Base-by-base conservation (phyloP, 2,329 filamentous ascomycete genomes). In the Colletotrichum phormii region DNA sequence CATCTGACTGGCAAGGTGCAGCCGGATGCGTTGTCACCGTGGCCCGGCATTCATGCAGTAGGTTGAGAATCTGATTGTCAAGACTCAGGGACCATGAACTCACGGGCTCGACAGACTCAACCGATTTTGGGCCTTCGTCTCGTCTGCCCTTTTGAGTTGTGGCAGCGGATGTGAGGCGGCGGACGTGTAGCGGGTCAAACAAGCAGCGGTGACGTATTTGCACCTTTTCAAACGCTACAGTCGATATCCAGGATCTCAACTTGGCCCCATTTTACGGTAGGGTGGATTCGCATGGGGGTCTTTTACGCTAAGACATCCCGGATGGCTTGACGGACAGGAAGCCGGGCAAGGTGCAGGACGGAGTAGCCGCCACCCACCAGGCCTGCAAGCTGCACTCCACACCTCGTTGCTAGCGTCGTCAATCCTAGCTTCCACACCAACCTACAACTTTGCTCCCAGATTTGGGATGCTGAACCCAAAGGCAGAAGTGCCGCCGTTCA, bases 341-440 rank as follows among this genome's bases (percentile, higher is more conserved):
- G 29, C 42, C n/a, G 54, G 15, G 26, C 26, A 37, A 31, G 29
- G 60, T 62, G 66, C 55, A 49, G 63, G 57, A 71, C 64, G 70
- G 70, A 60, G 70, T 55, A 59, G 42, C 65, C 65, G 54, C 70
- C 70, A 69, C 60, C 54, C 70, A 55, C 54, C 31, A 51, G 60
- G 58, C 37, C 18, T 49, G 54, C 54, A 71, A 64, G 63, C 51
- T 51, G 42, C 42, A 69, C 66, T 61, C 65, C 54, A 54, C 60
- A 54, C 60, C 55, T 26, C 51, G 24, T 33, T 18, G 53, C 57
- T 54, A 66, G 55, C 46, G 55, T 51, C 59, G 57, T 46, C 64
- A 33, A 33, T 54, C 26, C 13, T 35, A 69, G 60, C 67, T 31
- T 58, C 59, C 24, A 29, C 63, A 64, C 62, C 62, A 35, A 53